These are phyloP conservation scores for Beauveria bassiana DNA, from an alignment of 2,329 filamentous ascomycete genomes.

Conservation along the genomic window DNA sequence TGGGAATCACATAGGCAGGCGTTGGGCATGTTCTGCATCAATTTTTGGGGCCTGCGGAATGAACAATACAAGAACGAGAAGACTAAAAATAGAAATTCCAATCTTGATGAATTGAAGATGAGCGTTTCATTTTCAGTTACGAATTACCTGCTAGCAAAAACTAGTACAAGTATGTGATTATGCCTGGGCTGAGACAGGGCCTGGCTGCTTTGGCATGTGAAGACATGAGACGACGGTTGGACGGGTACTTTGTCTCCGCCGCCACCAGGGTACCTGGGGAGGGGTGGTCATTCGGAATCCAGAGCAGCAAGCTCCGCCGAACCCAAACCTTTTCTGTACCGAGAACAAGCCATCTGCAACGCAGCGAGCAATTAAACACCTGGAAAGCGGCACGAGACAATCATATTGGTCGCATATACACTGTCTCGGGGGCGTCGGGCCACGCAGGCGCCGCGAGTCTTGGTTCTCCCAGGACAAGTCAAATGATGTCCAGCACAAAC, in stretches of 20 bases:
- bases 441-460: not conserved
- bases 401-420: not conserved
- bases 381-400: not conserved
- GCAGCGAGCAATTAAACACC: not conserved
- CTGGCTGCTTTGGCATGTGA: conserved; percentile 8
- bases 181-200: not conserved
- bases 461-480: not conserved
- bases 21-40: not conserved
- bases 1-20: not conserved
- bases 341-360: not conserved
- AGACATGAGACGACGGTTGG: not conserved
- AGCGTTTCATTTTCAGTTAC: not conserved
- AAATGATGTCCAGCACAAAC: not conserved
- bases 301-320: not conserved
- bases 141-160: not conserved
- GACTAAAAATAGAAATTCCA: conserved; percentile 8
- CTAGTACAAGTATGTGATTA: not conserved
- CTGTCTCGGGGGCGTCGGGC: not conserved
- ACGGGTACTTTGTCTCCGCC: not conserved
- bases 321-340: not conserved
- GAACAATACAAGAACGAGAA: not conserved
- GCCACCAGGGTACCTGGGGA: not conserved
- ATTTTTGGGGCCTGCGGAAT: not conserved
- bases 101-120: not conserved
- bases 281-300: not conserved